phyloP scores from a whole-genome alignment of 257 asterid genomes.

The Solanum corneliomulleri region DNA sequence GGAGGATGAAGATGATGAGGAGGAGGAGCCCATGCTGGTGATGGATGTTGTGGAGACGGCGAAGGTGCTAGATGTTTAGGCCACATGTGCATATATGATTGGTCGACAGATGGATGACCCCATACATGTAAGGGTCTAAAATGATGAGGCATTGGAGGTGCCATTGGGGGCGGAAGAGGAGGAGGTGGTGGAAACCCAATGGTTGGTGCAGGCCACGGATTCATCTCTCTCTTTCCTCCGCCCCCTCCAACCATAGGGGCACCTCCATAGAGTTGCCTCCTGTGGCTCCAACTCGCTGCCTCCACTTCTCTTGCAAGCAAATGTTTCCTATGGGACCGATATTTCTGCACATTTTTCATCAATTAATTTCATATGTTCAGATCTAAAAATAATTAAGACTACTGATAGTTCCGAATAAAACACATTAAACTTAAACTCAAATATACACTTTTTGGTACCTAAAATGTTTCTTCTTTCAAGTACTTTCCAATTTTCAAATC shows the following conservation, averaged over 20 bases:
- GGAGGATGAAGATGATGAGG: constrained; percentile 13
- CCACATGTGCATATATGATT: constrained; percentile 67
- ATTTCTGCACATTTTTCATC: constrained; percentile 43
- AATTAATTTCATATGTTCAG: background rate
- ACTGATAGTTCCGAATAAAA: background rate
- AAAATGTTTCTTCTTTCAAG: background rate
- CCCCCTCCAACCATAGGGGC: constrained; percentile 2
- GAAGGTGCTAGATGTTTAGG: constrained; percentile 56
- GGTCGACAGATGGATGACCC: constrained; percentile 93
- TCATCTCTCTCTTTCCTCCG: constrained; percentile 40
- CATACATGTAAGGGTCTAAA: constrained; percentile 82
- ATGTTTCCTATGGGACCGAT: constrained; percentile 74
- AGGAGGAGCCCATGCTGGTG: constrained; percentile 19
- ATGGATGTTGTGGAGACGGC: constrained; percentile 18
- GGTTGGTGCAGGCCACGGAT: constrained; percentile 54
- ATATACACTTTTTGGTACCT: background rate
- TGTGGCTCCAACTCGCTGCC: constrained; percentile 64
- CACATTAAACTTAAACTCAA: background rate
- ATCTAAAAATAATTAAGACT: background rate
- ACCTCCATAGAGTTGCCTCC: constrained; percentile 47
- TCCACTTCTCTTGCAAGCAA: constrained; percentile 73
- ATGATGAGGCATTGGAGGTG: constrained; percentile 45
- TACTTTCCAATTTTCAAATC: background rate
- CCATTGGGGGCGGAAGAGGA: constrained; percentile 20
- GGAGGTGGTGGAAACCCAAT: constrained; percentile 48